phyloP scores from a whole-genome alignment of 225 moss, liverwort and hornwort species.

The Sphagnum tenellum region DNA sequence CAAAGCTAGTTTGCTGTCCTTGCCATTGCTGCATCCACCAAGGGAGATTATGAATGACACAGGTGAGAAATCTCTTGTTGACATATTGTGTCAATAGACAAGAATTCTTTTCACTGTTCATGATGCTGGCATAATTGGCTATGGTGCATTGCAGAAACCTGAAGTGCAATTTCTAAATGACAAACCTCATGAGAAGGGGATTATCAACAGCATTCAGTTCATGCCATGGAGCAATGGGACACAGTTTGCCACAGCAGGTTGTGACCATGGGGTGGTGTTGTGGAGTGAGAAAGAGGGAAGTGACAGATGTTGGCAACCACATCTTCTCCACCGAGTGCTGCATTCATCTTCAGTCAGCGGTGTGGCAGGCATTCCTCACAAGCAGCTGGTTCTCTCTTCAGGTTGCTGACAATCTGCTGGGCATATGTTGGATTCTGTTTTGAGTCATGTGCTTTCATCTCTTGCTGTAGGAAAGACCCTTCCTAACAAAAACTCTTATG shows the following conservation, averaged over 20 bases:
- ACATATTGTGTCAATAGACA: not conserved
- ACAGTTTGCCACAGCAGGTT: slow-evolving; percentile 85
- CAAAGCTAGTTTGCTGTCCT: too few species aligned
- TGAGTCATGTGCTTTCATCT: too few species aligned
- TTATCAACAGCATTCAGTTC: slow-evolving; percentile 71
- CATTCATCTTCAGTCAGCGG: slow-evolving; percentile 90
- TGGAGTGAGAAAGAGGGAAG: slow-evolving; percentile 62
- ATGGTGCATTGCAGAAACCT: slow-evolving; percentile 44
- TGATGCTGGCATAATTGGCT: not conserved
- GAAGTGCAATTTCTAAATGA: slow-evolving; percentile 44
- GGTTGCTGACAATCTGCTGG: slow-evolving; percentile 14
- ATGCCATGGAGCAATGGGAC: slow-evolving; percentile 87
- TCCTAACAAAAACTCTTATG: too few species aligned
- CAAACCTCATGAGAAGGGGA: slow-evolving; percentile 88
- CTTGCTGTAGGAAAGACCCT: too few species aligned
- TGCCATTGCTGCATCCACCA: too few species aligned
- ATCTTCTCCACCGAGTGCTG: slow-evolving; percentile 49
- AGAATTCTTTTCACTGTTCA: not conserved
- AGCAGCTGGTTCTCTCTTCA: slow-evolving; percentile 75
- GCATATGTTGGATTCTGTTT: too few species aligned
- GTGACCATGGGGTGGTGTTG: slow-evolving; percentile 79
- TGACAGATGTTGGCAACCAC: slow-evolving; percentile 61
- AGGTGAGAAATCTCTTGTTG: slow-evolving; percentile 6
- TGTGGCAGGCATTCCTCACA: slow-evolving; percentile 67
- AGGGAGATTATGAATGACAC: too few species aligned